Base-by-base conservation (phyloP, 169 alveolate species). In the Plasmodium sp. region DNA sequence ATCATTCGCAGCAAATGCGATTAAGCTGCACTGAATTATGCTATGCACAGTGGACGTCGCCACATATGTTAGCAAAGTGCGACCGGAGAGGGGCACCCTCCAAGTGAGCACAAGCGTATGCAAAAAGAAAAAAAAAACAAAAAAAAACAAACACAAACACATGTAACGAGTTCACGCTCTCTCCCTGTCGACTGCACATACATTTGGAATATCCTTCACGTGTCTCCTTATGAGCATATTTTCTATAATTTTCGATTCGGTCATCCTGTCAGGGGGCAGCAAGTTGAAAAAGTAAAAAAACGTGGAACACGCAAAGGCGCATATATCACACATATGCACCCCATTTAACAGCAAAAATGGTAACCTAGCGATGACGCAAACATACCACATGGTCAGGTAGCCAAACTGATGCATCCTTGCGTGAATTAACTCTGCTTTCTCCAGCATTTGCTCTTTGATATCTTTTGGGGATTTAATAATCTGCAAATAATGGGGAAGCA, bases 351-450 rank as follows among this genome's bases (percentile, higher is more conserved):
- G 67, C 14, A 86, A 77, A 75, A 71, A n/a, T 18, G 6, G 9
- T 18, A n/a, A 33, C n/a, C 18, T 34, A 62, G 80, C 67, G 58
- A 54, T 43, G 34, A 39, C 31, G 77, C 39, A 75, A 77, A 75
- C 73, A 54, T 86, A 86, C 93, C 93, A 86, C 86, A 86, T 51
- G 6, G 93, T 86, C 67, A 86, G 81, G 22, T 75, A 77, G 2
- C 93, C 93, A 51, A 86, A 86, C 67, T 75, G 93, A 36, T 86
- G 93, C 93, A 86, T 86, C 73, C 93, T 75, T 41, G 81, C 82
- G 71, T 86, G 93, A 5, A 86, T 86, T 58, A 79, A 58, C 45
- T 86, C 93, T 54, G 67, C 93, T 81, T 86, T 86, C 72, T 43
- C 93, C 45, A 86, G 3, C 84, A 86, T 86, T 86, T 86, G 86